These are phyloP conservation scores for Neocatenulostroma microsporum DNA, from an alignment of 2,329 filamentous ascomycete species.

Conservation along the genomic window DNA sequence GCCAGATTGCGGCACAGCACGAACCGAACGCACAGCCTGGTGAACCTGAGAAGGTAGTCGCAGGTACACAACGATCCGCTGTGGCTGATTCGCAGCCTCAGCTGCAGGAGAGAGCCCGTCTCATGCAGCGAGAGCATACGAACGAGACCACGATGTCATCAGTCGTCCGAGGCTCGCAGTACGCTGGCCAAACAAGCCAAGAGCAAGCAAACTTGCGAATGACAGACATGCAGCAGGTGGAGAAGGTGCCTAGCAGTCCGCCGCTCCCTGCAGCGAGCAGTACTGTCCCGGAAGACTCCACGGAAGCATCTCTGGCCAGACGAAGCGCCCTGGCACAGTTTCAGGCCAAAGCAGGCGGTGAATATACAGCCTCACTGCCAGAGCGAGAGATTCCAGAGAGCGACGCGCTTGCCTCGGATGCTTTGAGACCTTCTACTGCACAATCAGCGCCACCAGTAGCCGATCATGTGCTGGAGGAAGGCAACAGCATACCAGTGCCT, in stretches of 20 bases:
- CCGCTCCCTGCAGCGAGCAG: conserved; percentile 16
- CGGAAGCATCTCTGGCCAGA: conserved; percentile 13
- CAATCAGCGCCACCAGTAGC: background rate
- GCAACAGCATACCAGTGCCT: conserved; percentile 14
- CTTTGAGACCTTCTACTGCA: conserved; percentile 1
- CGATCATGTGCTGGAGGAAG: conserved; percentile 7
- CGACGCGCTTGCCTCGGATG: conserved; percentile 15
- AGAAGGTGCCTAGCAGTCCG: conserved; percentile 29
- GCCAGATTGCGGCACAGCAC: background rate
- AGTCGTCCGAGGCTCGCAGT: conserved; percentile 30
- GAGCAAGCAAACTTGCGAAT: conserved; percentile 18
- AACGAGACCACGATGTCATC: conserved; percentile 30
- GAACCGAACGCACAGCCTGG: background rate
- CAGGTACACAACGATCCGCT: conserved; percentile 30
- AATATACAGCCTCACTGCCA: background rate
- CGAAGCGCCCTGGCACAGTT: conserved; percentile 11
- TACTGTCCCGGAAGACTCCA: conserved; percentile 18
- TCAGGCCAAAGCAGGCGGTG: conserved; percentile 7
- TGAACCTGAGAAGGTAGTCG: background rate
- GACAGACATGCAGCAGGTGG: conserved; percentile 6
- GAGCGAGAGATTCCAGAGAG: conserved; percentile 25
- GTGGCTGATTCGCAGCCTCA: conserved; percentile 42
- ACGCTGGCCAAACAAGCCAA: conserved; percentile 25
- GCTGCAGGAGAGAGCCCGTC: conserved; percentile 18
- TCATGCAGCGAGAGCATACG: too few relatives aligned